Percentiles rank a stretch among this genome's conserved stretches.
These are phyloP conservation scores for Ceratobasidium sp. DNA, from an alignment of 1,284 basidiomycete genomes.

Conservation along the genomic window DNA sequence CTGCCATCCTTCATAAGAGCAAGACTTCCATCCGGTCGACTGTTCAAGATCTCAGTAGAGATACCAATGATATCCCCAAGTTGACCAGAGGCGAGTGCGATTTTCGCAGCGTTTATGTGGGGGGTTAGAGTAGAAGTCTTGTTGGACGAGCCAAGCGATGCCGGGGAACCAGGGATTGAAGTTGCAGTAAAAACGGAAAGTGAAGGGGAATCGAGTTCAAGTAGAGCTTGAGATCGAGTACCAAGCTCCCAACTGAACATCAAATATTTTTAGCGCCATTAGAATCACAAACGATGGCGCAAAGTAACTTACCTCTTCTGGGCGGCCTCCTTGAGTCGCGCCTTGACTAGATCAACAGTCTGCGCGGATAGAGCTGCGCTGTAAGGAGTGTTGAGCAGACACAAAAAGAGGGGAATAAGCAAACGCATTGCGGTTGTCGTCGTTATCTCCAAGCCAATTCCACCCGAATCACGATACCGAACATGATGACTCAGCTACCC, in stretches of 20 bases:
- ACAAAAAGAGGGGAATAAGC: slow-evolving; percentile 31
- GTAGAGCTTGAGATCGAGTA: slow-evolving; percentile 76
- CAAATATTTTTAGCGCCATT: background rate
- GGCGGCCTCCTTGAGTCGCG: slow-evolving; percentile 36
- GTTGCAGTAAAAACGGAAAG: slow-evolving; percentile 72
- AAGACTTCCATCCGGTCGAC: slow-evolving; percentile 58
- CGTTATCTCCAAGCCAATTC: background rate
- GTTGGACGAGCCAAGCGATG: slow-evolving; percentile 55
- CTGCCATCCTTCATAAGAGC: slow-evolving; percentile 66
- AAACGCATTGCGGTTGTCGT: slow-evolving; percentile 36
- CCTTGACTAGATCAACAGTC: slow-evolving; percentile 40
- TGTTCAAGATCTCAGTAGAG: slow-evolving; percentile 66
- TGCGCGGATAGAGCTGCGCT: slow-evolving; percentile 13
- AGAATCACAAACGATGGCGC: background rate
- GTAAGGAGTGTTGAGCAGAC: slow-evolving; percentile 14
- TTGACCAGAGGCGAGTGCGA: slow-evolving; percentile 48
- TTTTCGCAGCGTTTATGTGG: slow-evolving; percentile 57
- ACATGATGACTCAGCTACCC: slow-evolving; percentile 7
- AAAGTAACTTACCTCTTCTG: slow-evolving; percentile 38
- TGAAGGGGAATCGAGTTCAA: slow-evolving; percentile 74
- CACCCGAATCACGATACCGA: background rate
- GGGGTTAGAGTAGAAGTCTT: slow-evolving; percentile 61
- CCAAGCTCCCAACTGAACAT: slow-evolving; percentile 86
- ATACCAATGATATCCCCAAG: slow-evolving; percentile 71
- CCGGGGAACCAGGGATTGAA: slow-evolving; percentile 52